Evolutionary conservation across 345 rosid genomes (phyloP).

Genomic region (Brassica nigra): DNA sequence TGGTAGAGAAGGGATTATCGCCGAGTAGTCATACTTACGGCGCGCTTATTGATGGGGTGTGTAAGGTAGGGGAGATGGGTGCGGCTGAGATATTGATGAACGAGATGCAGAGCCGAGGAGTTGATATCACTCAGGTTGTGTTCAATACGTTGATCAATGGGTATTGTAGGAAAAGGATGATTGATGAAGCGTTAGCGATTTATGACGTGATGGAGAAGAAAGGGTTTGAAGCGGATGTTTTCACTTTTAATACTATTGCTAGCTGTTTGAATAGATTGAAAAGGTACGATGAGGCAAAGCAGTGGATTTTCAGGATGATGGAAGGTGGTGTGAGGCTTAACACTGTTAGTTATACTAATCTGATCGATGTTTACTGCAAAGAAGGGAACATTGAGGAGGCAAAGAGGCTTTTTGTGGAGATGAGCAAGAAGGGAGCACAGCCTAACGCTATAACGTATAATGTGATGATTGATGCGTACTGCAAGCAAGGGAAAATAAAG

Average conservation of each 20-base stretch:
- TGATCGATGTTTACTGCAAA: conserved; percentile 75
- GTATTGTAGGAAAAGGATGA: conserved; percentile 62
- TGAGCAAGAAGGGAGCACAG: conserved; percentile 54
- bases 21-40: conserved; percentile 72
- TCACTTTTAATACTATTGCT: conserved; percentile 64
- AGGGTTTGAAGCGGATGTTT: conserved; percentile 66
- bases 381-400: conserved; percentile 85
- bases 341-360: conserved; percentile 61
- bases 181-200: conserved; percentile 64
- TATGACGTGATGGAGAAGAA: conserved; percentile 65
- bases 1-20: conserved; percentile 59
- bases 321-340: conserved; percentile 56
- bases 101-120: conserved; percentile 72
- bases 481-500: conserved; percentile 65
- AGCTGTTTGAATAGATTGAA: conserved; percentile 58
- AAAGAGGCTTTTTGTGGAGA: conserved; percentile 59
- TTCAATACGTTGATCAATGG: conserved; percentile 74
- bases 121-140: conserved; percentile 56
- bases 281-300: conserved; percentile 69
- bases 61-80: conserved; percentile 73
- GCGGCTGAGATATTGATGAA: conserved; percentile 67
- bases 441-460: conserved; percentile 65
- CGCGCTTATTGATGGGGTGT: conserved; percentile 72
- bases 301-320: conserved; percentile 56
- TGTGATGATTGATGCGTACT: conserved; percentile 64